Conservation (phyloP, 345 rosid species). For the Brassica juncea region DNA sequence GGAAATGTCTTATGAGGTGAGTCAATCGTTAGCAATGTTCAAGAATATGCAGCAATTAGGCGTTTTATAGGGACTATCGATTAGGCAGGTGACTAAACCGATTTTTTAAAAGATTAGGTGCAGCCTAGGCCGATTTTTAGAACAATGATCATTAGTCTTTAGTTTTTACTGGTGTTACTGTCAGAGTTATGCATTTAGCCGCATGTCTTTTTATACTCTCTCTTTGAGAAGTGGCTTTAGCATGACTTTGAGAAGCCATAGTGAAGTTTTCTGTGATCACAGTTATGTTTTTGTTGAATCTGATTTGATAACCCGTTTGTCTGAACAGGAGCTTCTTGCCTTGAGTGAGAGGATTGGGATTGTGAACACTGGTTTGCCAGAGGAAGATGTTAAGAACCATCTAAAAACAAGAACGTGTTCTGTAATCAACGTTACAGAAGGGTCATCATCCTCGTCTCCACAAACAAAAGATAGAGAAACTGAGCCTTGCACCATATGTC, state of each 20-base stretch:
- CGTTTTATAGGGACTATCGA: too few species aligned
- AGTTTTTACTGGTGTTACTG: neutral
- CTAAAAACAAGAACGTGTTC: constrained; percentile 62
- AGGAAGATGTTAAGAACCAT: constrained; percentile 54
- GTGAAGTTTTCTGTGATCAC: constrained; percentile 10
- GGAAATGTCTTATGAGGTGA: constrained; percentile 91
- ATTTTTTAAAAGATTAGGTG: too few species aligned
- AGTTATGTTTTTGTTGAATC: constrained; percentile 26
- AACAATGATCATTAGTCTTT: neutral
- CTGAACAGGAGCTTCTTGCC: constrained; percentile 80
- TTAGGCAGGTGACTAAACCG: too few species aligned
- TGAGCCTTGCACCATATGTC: constrained; percentile 90
- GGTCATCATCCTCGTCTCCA: constrained; percentile 23
- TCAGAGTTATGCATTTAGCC: neutral
- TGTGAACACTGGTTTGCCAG: constrained; percentile 84
- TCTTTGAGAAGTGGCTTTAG: neutral
- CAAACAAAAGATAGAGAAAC: constrained; percentile 54
- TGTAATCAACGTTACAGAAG: constrained; percentile 60
- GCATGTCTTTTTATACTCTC: neutral
- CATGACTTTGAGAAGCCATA: constrained; percentile 1
- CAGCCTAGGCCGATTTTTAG: too few species aligned
- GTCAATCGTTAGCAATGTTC: neutral
- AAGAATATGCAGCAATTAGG: too few species aligned
- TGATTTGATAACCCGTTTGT: neutral
- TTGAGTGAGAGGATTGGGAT: constrained; percentile 79